Conservation (phyloP, 2,329 filamentous ascomycete species). For the Didymella pomorum region DNA sequence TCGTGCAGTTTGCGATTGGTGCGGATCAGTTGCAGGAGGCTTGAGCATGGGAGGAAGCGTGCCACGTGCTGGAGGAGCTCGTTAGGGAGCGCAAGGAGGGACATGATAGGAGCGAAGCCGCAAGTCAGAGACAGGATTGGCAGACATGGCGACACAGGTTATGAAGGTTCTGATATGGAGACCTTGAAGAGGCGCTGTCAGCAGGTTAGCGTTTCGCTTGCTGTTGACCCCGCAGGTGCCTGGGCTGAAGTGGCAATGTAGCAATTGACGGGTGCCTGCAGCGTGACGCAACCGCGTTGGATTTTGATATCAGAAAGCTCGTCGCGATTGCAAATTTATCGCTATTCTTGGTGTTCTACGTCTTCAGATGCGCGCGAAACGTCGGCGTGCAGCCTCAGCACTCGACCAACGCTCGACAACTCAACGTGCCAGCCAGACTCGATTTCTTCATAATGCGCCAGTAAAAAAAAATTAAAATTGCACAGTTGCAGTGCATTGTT, state of each 20-base stretch:
- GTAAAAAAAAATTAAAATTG: neutral
- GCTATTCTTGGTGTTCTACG: neutral
- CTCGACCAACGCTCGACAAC: neutral
- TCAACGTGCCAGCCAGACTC: too few species aligned
- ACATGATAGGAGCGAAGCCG: conserved; percentile 9
- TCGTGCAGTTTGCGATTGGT: conserved; percentile 24
- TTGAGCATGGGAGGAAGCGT: conserved; percentile 28
- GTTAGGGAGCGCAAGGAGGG: conserved; percentile 24
- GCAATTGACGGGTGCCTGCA: neutral
- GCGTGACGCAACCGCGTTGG: neutral
- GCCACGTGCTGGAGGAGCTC: conserved; percentile 36
- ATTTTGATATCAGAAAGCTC: neutral
- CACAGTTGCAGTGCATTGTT: neutral
- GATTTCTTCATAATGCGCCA: neutral
- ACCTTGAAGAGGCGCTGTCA: neutral
- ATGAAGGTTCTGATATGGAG: neutral
- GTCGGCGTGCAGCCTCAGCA: neutral
- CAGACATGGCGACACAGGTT: neutral
- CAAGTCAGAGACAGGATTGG: neutral
- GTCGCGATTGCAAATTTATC: too few species aligned
- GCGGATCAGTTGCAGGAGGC: conserved; percentile 22
- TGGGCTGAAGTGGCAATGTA: conserved; percentile 4
- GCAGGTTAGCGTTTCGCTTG: conserved; percentile 14
- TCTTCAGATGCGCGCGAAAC: neutral
- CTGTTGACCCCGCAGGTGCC: conserved; percentile 9